Percentiles rank a stretch among this genome's conserved stretches.
phyloP scores from a whole-genome alignment of 441 rosid species.

The Erysimum cheiri region DNA sequence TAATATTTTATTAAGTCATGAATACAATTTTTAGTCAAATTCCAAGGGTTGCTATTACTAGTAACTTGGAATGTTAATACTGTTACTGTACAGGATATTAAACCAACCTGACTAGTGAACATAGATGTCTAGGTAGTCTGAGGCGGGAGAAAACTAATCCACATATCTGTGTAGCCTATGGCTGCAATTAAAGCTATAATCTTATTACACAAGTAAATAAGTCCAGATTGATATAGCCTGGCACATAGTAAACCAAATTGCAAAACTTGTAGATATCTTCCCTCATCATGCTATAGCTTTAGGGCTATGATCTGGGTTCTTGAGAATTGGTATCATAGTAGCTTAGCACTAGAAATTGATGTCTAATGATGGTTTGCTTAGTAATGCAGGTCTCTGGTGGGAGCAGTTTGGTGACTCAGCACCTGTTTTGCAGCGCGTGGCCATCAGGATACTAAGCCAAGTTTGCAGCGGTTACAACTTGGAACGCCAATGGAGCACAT shows the following conservation, averaged over 20 bases:
- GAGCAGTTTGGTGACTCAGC: constrained; percentile 93
- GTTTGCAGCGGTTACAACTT: constrained; percentile 81
- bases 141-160: constrained; percentile 3
- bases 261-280: constrained; percentile 1
- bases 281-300: constrained; percentile 5
- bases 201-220: constrained; percentile 3
- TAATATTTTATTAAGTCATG: not conserved
- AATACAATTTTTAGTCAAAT: not conserved
- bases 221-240: constrained; percentile 9
- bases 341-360: constrained; percentile 1
- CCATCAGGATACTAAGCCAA: constrained; percentile 85
- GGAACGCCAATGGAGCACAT: constrained; percentile 79
- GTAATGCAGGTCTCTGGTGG: constrained; percentile 85
- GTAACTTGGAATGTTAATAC: not conserved
- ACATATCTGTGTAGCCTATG: constrained; percentile 16
- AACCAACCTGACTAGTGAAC: constrained; percentile 10
- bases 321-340: constrained; percentile 1
- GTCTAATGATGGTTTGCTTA: constrained; percentile 15
- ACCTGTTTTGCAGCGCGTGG: constrained; percentile 77
- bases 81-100: not conserved
- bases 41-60: not conserved
- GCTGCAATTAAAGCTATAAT: constrained; percentile 15
- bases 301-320: constrained; percentile 1
- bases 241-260: not conserved
- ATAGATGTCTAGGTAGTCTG: constrained; percentile 13